These are phyloP conservation scores for Eustoma russellianum DNA, from an alignment of 257 asterid genomes.

Conservation along the genomic window DNA sequence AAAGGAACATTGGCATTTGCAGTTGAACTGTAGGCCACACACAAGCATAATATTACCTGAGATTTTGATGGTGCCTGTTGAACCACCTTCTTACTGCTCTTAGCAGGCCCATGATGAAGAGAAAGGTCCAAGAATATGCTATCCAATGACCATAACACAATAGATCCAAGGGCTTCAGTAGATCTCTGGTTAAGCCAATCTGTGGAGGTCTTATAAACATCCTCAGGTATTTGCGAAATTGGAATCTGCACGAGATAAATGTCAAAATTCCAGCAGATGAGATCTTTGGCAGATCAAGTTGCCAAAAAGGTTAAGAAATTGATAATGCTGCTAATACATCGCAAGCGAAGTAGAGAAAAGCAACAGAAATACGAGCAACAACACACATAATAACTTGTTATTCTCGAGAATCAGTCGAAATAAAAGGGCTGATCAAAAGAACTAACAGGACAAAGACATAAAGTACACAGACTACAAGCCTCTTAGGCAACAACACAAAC, in stretches of 20 bases:
- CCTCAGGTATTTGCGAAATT: slow-evolving; percentile 23
- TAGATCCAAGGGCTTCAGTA: slow-evolving; percentile 25
- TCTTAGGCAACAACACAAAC: neutral
- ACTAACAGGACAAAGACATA: neutral
- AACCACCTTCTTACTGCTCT: slow-evolving; percentile 16
- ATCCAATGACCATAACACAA: slow-evolving; percentile 25
- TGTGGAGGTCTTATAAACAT: slow-evolving; percentile 26
- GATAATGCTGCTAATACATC: neutral
- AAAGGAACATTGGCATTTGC: too few relatives aligned
- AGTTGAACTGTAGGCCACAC: neutral
- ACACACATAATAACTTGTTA: neutral
- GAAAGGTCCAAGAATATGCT: slow-evolving; percentile 20
- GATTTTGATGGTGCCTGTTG: slow-evolving; percentile 27
- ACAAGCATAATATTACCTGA: slow-evolving; percentile 13
- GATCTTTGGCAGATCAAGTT: neutral
- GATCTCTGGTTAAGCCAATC: slow-evolving; percentile 37
- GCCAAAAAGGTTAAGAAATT: neutral
- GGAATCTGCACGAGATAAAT: slow-evolving; percentile 24
- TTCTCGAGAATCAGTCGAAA: neutral
- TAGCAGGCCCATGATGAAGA: slow-evolving; percentile 20
- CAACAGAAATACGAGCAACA: neutral
- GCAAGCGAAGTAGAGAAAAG: neutral
- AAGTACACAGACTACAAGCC: neutral
- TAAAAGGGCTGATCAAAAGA: neutral
- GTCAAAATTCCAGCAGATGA: neutral